Conservation (phyloP, 2,329 filamentous ascomycete genomes). For the Aphanocladium album region DNA sequence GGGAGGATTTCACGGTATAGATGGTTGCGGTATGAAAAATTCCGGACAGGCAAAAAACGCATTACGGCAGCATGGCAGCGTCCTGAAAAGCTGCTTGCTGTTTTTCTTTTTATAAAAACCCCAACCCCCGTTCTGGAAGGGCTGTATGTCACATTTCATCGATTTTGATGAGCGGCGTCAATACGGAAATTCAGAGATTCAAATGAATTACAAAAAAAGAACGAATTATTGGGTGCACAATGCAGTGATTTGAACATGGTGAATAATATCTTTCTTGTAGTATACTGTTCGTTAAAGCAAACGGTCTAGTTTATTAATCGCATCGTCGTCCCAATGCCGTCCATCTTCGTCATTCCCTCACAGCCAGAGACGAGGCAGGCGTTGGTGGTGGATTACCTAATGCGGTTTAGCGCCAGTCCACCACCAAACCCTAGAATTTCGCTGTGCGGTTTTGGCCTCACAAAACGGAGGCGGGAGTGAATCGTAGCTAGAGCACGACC, state of each 20-base stretch:
- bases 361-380: constrained; percentile 11
- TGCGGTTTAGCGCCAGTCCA: constrained; percentile 31
- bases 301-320: background rate
- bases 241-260: background rate
- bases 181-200: constrained; percentile 54
- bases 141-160: constrained; percentile 60
- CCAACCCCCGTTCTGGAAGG: constrained; percentile 48
- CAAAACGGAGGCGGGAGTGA: constrained; percentile 32
- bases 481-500: constrained; percentile 27
- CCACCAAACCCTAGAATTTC: constrained; percentile 44
- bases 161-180: constrained; percentile 59
- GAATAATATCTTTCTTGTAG: background rate
- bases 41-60: constrained; percentile 28
- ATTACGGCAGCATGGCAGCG: constrained; percentile 27
- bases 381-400: constrained; percentile 34
- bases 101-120: constrained; percentile 43
- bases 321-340: background rate
- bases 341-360: constrained; percentile 1
- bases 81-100: constrained; percentile 41
- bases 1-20: constrained; percentile 15
- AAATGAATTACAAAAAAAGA: constrained; percentile 32
- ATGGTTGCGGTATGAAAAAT: constrained; percentile 22
- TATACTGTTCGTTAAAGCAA: background rate
- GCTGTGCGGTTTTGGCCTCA: constrained; percentile 33
- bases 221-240: background rate